Base-by-base conservation (phyloP, 495 filamentous ascomycete species). In the Neurospora sp. region DNA sequence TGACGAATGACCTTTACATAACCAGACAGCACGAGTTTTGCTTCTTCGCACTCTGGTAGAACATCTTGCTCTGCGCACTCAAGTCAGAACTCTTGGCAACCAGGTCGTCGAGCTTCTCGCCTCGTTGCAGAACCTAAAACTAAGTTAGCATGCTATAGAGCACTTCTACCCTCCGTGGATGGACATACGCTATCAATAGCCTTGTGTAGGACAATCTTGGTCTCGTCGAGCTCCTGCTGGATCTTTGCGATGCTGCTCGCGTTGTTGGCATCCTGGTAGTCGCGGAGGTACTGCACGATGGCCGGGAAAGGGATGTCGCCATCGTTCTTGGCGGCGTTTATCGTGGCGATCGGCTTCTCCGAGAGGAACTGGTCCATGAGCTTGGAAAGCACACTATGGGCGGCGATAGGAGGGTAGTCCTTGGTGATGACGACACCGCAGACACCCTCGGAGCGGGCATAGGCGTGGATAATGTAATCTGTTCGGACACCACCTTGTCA, bases 201-300 rank as follows among this genome's bases (percentile, higher is more conserved):
- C 89, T 97, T 96, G 83, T 97, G 94, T 72, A 99, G 87, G 61
- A 97, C 90, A 79, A 97, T 96, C 89, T 98, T 99, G 71, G 96
- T 99, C 87, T 98, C 94, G 76, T 98, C 94, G 74, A 99, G 86
- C 83, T 99, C 94, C 83, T 93, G 91, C 84, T 98, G 96, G 76
- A 98, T 97, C 86, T 92, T 95, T 86, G 93, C 88, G 77, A 97
- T 96, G 82, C 89, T 93, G 82, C 94, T 94, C 70, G 94, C 94
- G 81, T 96, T 88, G 80, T 88, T 84, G 35, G 94, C 93, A 79
- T 97, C 92, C 83, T 98, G 94, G 81, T 94, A 97, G 77, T 96
- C 92, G 77, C 85, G 84, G 70, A 99, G 89, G 81, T 96, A 93
- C 46, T 94, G 93, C 79, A 92, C 89, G 12, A 98, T 87, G 78